These are phyloP conservation scores for Arxiozyma bovina DNA, from an alignment of 1,139 yeast genomes.

Conservation along the genomic window DNA sequence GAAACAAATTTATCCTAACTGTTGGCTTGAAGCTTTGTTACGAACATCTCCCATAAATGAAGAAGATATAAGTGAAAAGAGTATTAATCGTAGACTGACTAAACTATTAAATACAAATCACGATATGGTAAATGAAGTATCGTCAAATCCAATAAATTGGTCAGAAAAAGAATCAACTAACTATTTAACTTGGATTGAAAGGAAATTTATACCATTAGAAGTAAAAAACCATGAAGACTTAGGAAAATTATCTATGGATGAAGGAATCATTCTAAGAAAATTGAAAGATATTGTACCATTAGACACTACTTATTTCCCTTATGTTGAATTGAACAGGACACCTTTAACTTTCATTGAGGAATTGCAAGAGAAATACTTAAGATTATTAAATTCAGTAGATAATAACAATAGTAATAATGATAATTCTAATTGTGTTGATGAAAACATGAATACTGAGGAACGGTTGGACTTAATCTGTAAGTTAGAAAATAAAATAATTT, in stretches of 20 bases:
- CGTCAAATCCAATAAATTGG: constrained; percentile 13
- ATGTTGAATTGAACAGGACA: background rate
- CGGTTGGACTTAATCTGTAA: constrained; percentile 8
- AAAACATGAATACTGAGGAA: constrained; percentile 2
- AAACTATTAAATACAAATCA: constrained; percentile 8
- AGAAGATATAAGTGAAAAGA: constrained; percentile 7
- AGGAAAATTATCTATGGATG: constrained; percentile 18
- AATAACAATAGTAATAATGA: background rate
- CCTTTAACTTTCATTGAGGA: constrained; percentile 15
- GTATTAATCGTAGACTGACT: constrained; percentile 10
- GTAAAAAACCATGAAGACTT: constrained; percentile 4
- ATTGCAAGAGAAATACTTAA: constrained; percentile 20
- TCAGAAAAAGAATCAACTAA: constrained; percentile 13
- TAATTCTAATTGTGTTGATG: background rate
- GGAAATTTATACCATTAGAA: constrained; percentile 15
- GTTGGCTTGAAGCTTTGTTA: constrained; percentile 12
- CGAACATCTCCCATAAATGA: constrained; percentile 1
- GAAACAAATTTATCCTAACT: constrained; percentile 9
- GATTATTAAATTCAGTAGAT: constrained; percentile 3
- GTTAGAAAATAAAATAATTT: constrained; percentile 13
- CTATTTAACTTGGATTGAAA: constrained; percentile 27
- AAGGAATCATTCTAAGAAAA: constrained; percentile 25
- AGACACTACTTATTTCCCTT: constrained; percentile 3
- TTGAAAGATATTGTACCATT: constrained; percentile 25
- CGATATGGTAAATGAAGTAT: constrained; percentile 3